These are phyloP conservation scores for Neonectria coccinea DNA, from an alignment of 2,329 filamentous ascomycete genomes.

Conservation along the genomic window DNA sequence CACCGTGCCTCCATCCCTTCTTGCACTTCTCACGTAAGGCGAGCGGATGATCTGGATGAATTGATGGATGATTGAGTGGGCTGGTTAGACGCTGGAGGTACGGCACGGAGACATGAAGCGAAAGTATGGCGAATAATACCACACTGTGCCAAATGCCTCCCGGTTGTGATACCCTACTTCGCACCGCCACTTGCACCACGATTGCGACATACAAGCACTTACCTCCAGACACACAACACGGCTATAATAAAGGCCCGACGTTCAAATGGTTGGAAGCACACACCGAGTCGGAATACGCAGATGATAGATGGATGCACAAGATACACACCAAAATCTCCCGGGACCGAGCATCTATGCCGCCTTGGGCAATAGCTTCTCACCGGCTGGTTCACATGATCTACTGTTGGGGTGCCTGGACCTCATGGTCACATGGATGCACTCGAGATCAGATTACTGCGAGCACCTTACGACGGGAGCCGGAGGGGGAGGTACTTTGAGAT, in stretches of 20 bases:
- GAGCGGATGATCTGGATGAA: slow-evolving; percentile 28
- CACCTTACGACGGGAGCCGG: not conserved
- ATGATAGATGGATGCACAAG: not conserved
- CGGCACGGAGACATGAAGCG: not conserved
- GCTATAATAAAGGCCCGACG: not conserved
- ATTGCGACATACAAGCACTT: not conserved
- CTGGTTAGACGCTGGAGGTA: slow-evolving; percentile 19
- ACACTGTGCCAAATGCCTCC: slow-evolving; percentile 1
- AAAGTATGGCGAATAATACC: slow-evolving; percentile 11
- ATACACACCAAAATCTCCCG: not conserved
- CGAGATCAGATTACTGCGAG: slow-evolving; percentile 22
- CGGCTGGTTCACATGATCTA: slow-evolving; percentile 40
- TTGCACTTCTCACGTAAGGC: slow-evolving; percentile 40
- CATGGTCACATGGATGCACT: slow-evolving; percentile 32
- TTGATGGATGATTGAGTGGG: slow-evolving; percentile 9
- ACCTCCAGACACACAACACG: not conserved
- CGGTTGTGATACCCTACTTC: not conserved
- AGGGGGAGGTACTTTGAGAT: slow-evolving; percentile 2
- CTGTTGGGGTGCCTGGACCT: slow-evolving; percentile 25
- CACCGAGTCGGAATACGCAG: slow-evolving; percentile 8
- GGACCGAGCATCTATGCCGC: slow-evolving; percentile 20
- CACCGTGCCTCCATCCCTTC: slow-evolving; percentile 24
- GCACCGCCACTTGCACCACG: not conserved
- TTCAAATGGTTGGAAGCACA: slow-evolving; percentile 3
- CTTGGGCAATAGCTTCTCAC: slow-evolving; percentile 35